A percentile compares a stretch with the other conserved stretches of the same genome.
phyloP scores from a whole-genome alignment of 1,284 basidiomycete species.

The Puccinia hordei region DNA sequence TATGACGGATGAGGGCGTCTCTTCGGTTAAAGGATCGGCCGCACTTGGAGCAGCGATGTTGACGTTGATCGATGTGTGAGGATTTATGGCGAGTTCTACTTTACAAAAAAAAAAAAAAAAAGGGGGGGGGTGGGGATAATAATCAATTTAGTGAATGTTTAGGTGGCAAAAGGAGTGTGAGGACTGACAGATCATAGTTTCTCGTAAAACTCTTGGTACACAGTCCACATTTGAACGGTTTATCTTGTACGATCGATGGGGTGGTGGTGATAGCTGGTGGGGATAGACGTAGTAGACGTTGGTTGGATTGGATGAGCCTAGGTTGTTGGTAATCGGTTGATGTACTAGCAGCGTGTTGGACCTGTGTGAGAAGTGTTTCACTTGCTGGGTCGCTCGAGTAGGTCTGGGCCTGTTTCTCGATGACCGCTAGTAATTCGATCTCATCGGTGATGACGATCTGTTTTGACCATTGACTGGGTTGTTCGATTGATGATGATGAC shows the following conservation, averaged over 20 bases:
- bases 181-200: slow-evolving; percentile 47
- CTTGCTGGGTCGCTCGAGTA: slow-evolving; percentile 11
- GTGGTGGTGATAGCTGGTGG: neutral
- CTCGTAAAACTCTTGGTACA: slow-evolving; percentile 46
- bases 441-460: slow-evolving; percentile 7
- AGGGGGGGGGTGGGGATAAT: neutral
- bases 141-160: no score
- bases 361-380: neutral
- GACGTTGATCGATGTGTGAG: slow-evolving; percentile 35
- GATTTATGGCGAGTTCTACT: slow-evolving; percentile 43
- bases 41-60: slow-evolving; percentile 27
- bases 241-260: neutral
- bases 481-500: neutral
- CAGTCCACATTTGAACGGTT: slow-evolving; percentile 35
- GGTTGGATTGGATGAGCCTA: no score
- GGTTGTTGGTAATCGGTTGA: neutral
- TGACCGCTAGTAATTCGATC: slow-evolving; percentile 21
- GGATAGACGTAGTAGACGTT: neutral
- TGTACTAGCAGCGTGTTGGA: neutral
- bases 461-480: neutral
- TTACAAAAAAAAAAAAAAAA: neutral
- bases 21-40: slow-evolving; percentile 46
- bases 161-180: no score
- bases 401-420: slow-evolving; percentile 41
- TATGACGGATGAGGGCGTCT: slow-evolving; percentile 42